A percentile compares a stretch with the other conserved stretches of the same genome.
Conservation (phyloP, 2,329 filamentous ascomycete genomes). For the Apiospora saccharicola region DNA sequence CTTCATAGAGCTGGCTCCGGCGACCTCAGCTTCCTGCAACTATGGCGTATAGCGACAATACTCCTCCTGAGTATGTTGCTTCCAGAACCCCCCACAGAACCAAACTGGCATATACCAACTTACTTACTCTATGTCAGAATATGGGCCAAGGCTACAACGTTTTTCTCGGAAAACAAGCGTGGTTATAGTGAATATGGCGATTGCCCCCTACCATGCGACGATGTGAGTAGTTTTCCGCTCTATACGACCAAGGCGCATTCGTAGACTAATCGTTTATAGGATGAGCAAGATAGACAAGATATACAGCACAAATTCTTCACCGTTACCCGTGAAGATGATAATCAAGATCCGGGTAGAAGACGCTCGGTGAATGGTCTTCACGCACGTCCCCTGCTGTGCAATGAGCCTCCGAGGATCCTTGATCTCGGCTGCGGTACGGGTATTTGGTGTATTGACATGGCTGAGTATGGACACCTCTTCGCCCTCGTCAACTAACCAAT, state of each 20-base stretch:
- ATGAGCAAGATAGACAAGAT: slow-evolving; percentile 80
- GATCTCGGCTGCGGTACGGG: slow-evolving; percentile 87
- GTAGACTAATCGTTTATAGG: slow-evolving; percentile 30
- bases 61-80: neutral
- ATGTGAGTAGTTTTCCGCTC: slow-evolving; percentile 57
- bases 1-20: neutral
- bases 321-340: slow-evolving; percentile 61
- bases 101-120: neutral
- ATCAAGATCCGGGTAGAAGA: neutral
- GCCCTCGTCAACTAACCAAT: neutral
- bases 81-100: neutral
- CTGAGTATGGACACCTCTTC: slow-evolving; percentile 62
- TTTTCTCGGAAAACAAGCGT: slow-evolving; percentile 67
- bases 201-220: slow-evolving; percentile 81
- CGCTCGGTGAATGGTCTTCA: slow-evolving; percentile 36
- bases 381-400: slow-evolving; percentile 45
- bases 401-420: slow-evolving; percentile 53
- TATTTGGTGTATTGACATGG: slow-evolving; percentile 90
- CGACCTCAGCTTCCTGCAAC: slow-evolving; percentile 1
- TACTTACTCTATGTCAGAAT: slow-evolving; percentile 45
- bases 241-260: neutral
- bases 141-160: neutral
- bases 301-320: slow-evolving; percentile 82
- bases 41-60: neutral
- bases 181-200: slow-evolving; percentile 72